Evolutionary conservation across 371 early-diverging fungal genomes (phyloP).

Genomic region (Mucor plumbeus): DNA sequence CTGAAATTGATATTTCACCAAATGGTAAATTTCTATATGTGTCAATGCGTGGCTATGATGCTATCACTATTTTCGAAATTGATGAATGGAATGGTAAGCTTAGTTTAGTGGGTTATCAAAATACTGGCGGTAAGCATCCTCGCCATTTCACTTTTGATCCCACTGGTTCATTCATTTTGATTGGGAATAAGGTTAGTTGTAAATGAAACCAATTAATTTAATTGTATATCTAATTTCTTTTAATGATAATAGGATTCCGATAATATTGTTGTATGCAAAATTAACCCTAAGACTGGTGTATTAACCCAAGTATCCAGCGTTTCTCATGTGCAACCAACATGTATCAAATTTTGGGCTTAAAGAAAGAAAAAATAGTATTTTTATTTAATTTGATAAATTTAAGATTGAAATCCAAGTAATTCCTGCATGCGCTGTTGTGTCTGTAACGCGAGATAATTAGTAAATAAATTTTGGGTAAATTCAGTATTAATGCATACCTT

Average conservation of each 20-base stretch:
- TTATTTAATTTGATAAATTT: conserved; percentile 1
- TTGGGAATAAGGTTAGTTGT: conserved; percentile 44
- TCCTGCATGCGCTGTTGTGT: conserved; percentile 61
- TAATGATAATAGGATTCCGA: conserved; percentile 33
- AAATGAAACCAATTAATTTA: not conserved
- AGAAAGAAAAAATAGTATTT: conserved; percentile 1
- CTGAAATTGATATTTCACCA: conserved; percentile 49
- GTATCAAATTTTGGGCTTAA: conserved; percentile 42
- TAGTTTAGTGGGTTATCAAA: conserved; percentile 29
- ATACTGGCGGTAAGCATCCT: conserved; percentile 47
- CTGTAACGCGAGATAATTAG: too few relatives aligned
- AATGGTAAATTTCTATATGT: conserved; percentile 45
- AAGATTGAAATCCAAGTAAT: conserved; percentile 43
- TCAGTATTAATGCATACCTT: conserved; percentile 45
- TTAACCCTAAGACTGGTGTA: conserved; percentile 37
- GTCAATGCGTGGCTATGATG: conserved; percentile 49
- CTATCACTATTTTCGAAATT: conserved; percentile 38
- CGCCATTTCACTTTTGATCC: conserved; percentile 52
- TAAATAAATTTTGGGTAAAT: not conserved
- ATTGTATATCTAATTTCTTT: conserved; percentile 2
- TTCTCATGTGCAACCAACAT: conserved; percentile 44
- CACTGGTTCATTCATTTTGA: conserved; percentile 43
- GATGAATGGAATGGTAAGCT: conserved; percentile 44
- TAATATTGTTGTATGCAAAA: conserved; percentile 44
- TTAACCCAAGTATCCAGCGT: conserved; percentile 32